These are phyloP conservation scores for Aureobasidium sp. DNA, from an alignment of 2,329 filamentous ascomycete species.

Conservation along the genomic window DNA sequence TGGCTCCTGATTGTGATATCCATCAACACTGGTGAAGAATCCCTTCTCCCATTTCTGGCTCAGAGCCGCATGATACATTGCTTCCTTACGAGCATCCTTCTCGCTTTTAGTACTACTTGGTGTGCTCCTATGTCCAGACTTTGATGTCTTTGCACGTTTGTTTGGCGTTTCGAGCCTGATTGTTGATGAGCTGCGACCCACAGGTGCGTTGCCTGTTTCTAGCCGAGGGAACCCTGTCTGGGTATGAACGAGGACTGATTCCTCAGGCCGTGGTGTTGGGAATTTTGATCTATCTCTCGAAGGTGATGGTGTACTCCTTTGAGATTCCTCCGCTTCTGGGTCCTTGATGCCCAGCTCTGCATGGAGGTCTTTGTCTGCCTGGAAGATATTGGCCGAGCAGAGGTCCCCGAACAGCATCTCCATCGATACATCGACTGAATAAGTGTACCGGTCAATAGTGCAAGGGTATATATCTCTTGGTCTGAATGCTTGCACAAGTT, in stretches of 20 bases:
- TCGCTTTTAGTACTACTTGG: conserved; percentile 22
- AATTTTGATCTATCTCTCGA: not conserved
- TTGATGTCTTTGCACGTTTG: not conserved
- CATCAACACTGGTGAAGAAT: conserved; percentile 33
- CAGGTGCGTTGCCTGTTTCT: not conserved
- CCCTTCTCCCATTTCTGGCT: conserved; percentile 28
- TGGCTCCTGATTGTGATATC: conserved; percentile 29
- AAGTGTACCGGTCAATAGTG: conserved; percentile 68
- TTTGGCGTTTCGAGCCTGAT: not conserved
- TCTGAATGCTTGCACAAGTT: conserved; percentile 71
- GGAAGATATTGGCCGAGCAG: conserved; percentile 68
- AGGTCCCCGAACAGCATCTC: conserved; percentile 73
- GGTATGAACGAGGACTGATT: not conserved
- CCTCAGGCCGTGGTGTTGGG: not conserved
- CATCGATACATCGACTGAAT: conserved; percentile 72
- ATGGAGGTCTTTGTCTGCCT: conserved; percentile 28
- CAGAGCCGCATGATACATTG: conserved; percentile 32
- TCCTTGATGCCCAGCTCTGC: conserved; percentile 10
- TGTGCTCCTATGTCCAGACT: conserved; percentile 17
- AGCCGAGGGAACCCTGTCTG: not conserved
- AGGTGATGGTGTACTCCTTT: conserved; percentile 4
- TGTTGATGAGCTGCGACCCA: not conserved
- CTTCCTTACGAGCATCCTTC: conserved; percentile 20
- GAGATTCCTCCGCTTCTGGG: not conserved
- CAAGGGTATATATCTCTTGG: conserved; percentile 87